Conservation (phyloP, 2,329 filamentous ascomycete species). For the Hirsutella minnesotensis region DNA sequence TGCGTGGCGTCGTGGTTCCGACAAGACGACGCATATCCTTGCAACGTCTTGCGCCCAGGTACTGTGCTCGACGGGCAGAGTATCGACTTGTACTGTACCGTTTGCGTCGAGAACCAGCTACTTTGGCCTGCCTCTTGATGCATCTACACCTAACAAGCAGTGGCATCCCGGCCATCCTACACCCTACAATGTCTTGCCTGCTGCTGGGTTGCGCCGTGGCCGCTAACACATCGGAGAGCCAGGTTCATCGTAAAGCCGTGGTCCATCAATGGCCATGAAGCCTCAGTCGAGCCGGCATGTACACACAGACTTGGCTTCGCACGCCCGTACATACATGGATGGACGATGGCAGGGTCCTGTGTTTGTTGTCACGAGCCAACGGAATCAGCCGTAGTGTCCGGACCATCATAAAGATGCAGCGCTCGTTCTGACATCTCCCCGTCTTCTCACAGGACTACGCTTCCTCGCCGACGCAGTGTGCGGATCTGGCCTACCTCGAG, state of each 20-base stretch:
- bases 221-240: slow-evolving; percentile 4
- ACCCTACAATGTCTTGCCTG: slow-evolving; percentile 9
- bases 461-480: slow-evolving; percentile 32
- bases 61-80: slow-evolving; percentile 9
- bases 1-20: slow-evolving; percentile 15
- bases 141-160: slow-evolving; percentile 9
- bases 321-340: not conserved
- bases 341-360: not conserved
- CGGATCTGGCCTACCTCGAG: slow-evolving; percentile 42
- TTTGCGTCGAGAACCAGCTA: slow-evolving; percentile 7
- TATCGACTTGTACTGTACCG: slow-evolving; percentile 12
- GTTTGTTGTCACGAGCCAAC: not conserved
- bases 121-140: slow-evolving; percentile 7
- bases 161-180: slow-evolving; percentile 6
- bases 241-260: slow-evolving; percentile 1
- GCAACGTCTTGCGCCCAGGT: slow-evolving; percentile 6
- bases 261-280: not conserved
- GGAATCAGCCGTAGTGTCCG: not conserved
- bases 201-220: not conserved
- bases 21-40: slow-evolving; percentile 9
- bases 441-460: slow-evolving; percentile 39
- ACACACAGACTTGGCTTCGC: not conserved
- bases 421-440: slow-evolving; percentile 9
- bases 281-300: not conserved
- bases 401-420: slow-evolving; percentile 4